phyloP scores from a whole-genome alignment of 441 rosid species.

The Bruguiera hainesii region DNA sequence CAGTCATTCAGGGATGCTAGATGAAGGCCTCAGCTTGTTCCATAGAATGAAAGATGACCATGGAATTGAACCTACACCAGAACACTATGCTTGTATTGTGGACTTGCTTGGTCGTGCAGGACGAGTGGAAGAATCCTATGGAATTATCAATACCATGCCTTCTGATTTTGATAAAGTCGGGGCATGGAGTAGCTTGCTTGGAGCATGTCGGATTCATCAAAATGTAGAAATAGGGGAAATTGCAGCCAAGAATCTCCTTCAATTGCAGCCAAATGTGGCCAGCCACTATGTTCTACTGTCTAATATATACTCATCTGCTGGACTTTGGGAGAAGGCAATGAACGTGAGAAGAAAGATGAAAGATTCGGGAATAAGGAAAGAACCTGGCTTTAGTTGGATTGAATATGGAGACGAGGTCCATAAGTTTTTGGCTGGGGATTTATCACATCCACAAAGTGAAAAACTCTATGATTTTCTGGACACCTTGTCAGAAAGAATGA shows the following conservation, averaged over 20 bases:
- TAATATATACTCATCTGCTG: slow-evolving; percentile 34
- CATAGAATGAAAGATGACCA: slow-evolving; percentile 55
- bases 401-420: slow-evolving; percentile 50
- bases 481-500: slow-evolving; percentile 57
- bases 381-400: slow-evolving; percentile 35
- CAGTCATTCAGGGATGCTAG: slow-evolving; percentile 84
- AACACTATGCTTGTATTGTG: slow-evolving; percentile 84
- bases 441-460: slow-evolving; percentile 68
- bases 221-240: slow-evolving; percentile 76
- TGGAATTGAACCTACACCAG: slow-evolving; percentile 55
- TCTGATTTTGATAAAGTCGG: slow-evolving; percentile 46
- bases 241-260: slow-evolving; percentile 59
- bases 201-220: slow-evolving; percentile 63
- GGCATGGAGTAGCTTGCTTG: slow-evolving; percentile 92
- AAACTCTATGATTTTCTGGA: slow-evolving; percentile 51
- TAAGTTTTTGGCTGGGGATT: slow-evolving; percentile 68
- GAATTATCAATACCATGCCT: slow-evolving; percentile 49
- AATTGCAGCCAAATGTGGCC: slow-evolving; percentile 68
- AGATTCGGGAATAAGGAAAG: slow-evolving; percentile 30
- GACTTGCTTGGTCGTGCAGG: slow-evolving; percentile 91
- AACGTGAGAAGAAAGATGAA: slow-evolving; percentile 33
- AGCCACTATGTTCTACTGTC: slow-evolving; percentile 53
- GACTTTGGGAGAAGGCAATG: slow-evolving; percentile 37
- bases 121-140: slow-evolving; percentile 59
- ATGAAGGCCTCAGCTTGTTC: slow-evolving; percentile 62